Conservation (phyloP, 2,329 filamentous ascomycete genomes). For the Thelonectria blattea region DNA sequence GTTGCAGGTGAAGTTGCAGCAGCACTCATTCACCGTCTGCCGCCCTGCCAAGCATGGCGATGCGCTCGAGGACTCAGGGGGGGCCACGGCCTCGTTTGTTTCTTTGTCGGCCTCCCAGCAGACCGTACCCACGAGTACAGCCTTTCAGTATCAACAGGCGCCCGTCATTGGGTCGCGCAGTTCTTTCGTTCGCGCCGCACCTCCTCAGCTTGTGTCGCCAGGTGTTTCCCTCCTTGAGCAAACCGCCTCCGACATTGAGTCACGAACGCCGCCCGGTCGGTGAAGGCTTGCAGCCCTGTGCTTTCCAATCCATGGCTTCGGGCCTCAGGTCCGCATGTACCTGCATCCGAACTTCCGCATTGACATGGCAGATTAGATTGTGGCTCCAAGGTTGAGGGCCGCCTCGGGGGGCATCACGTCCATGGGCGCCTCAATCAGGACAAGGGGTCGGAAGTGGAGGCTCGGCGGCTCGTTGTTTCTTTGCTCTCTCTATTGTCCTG, state of each 20-base stretch:
- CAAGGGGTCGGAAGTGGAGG: neutral
- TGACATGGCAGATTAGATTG: conserved; percentile 17
- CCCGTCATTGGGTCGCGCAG: neutral
- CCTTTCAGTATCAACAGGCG: neutral
- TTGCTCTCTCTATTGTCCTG: neutral
- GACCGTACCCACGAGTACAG: neutral
- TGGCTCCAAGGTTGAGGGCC: conserved; percentile 12
- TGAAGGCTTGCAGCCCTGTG: conserved; percentile 1
- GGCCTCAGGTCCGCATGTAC: neutral
- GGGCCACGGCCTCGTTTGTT: neutral
- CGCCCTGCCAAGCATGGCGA: conserved; percentile 13
- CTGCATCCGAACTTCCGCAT: conserved; percentile 17
- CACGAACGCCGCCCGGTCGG: neutral
- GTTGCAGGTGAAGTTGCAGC: too few relatives aligned
- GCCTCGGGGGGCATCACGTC: conserved; percentile 15
- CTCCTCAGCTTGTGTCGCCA: conserved; percentile 4
- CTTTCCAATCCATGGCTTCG: neutral
- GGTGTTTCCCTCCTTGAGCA: neutral
- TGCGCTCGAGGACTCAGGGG: conserved; percentile 19
- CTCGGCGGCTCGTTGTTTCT: neutral
- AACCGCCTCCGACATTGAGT: neutral
- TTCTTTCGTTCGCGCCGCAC: conserved; percentile 1
- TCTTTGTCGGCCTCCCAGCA: neutral
- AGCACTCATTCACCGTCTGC: neutral
- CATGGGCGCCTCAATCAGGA: conserved; percentile 1